Base-by-base conservation (phyloP, 1,284 basidiomycete species). In the Thecaphora thlaspeos region DNA sequence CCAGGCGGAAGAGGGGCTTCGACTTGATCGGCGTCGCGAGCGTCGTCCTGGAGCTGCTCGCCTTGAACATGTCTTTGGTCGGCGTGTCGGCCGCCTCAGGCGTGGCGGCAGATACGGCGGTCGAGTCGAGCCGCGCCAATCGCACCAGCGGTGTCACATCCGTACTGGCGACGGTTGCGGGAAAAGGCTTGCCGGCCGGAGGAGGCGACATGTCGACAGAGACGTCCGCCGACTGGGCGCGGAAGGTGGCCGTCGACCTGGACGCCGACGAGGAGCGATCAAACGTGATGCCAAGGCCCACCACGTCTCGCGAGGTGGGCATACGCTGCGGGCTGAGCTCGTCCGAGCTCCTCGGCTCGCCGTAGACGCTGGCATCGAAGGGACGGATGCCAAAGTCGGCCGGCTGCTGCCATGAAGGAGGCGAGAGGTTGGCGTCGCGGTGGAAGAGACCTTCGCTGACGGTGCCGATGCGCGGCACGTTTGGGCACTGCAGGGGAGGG, bases 1-100 rank as follows among this genome's bases (percentile, higher is more conserved):
- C 61, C n/a, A 64, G 57, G 3, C 61, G 40, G 46, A 64, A 64
- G 50, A 60, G 56, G 5, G 61, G 61, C 44, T 57, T 42, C n/a
- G 61, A 64, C 39, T 57, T 60, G 12, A 60, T 48, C 2, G 61
- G 61, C 22, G 61, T 64, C 48, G 51, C 50, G 15, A 34, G 32
- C 32, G 15, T 34, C 32, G 32, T 34, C 32, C 17, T 34, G 32
- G 32, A 24, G n/a, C 0, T 46, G n/a, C 7, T 64, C 57, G 7
- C 0, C 18, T n/a, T n/a, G n/a, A n/a, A n/a, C n/a, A n/a, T n/a
- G n/a, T n/a, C 9, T 15, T 17, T 34, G 3, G 11, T 34, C 11
- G 32, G 32, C 5, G 32, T 34, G 17, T 14, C 9, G 32, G 32
- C n/a, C n/a, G n/a, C n/a, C n/a, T n/a, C n/a, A n/a, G n/a, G n/a